Evolutionary conservation across 1,284 basidiomycete species (phyloP).

Genomic region (Agaricales sp.): DNA sequence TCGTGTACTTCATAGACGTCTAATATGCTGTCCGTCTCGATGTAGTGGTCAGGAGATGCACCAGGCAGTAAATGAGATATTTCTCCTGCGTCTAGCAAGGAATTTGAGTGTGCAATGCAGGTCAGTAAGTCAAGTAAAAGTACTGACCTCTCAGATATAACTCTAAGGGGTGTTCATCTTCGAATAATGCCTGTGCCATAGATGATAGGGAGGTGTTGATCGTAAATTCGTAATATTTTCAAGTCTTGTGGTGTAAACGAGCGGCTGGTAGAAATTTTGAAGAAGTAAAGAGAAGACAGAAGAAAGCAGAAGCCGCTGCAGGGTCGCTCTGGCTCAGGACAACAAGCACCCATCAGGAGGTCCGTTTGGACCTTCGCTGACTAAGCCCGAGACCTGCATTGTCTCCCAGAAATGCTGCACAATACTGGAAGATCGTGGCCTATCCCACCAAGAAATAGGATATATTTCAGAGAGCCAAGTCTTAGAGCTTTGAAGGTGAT

Average conservation of each 20-base stretch:
- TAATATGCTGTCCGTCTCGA: conserved; percentile 2
- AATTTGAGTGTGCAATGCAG: conserved; percentile 6
- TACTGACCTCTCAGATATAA: conserved; percentile 59
- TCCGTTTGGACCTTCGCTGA: too few relatives aligned
- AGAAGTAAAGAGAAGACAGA: background rate
- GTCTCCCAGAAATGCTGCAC: too few relatives aligned
- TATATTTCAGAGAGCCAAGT: too few relatives aligned
- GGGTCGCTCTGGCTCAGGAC: background rate
- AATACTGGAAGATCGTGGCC: too few relatives aligned
- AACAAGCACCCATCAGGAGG: too few relatives aligned
- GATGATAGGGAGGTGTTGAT: background rate
- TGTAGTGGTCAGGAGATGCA: conserved; percentile 15
- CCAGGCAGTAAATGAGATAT: conserved; percentile 30
- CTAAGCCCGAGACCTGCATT: too few relatives aligned
- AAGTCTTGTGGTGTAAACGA: background rate
- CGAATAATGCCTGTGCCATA: conserved; percentile 73
- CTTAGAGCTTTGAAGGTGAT: too few relatives aligned
- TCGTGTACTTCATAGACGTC: conserved; percentile 9
- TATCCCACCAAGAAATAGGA: too few relatives aligned
- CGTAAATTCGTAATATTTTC: background rate
- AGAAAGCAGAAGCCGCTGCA: background rate
- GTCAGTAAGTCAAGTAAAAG: background rate
- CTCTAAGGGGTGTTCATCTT: conserved; percentile 60
- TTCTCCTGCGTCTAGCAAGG: conserved; percentile 45
- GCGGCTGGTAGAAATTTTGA: background rate